Base-by-base conservation (phyloP, 1,284 basidiomycete species). In the Taiwanofungus camphoratus region DNA sequence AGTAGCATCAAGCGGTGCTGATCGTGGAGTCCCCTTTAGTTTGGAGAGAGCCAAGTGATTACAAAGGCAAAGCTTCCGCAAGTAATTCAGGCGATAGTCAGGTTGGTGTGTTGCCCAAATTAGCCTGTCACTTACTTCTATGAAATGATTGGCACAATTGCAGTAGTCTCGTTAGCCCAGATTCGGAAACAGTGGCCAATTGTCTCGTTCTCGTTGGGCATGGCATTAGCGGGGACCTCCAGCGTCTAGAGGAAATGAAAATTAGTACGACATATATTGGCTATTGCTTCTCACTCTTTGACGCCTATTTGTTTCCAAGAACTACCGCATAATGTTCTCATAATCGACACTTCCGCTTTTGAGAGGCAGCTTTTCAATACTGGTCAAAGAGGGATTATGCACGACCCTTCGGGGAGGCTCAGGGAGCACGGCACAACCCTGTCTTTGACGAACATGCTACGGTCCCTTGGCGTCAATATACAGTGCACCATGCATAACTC, bases 181-280 rank as follows among this genome's bases (percentile, higher is more conserved):
- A 91, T 55, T 82, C 80, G 4, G 88, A 92, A 54, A 81, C 75
- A 3, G 61, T 70, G 0, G 58, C 83, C 24, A 92, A 92, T 59
- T 73, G 70, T 5, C 77, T 92, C 31, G 79, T 92, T 19, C 69
- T 92, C 3, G 73, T 92, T n/a, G 79, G 72, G 2, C 79, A 89
- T 51, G 84, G 85, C 21, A 63, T 76, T 31, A 62, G 64, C 33
- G 69, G 70, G 4, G 72, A 79, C 49, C 60, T 87, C 13, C 65
- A 74, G 21, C 70, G 76, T 13, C 65, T 88, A 32, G 80, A 85
- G 43, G 83, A 87, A 38, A 78, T 87, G 73, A 79, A 77, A 61
- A 84, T 87, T 53, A 82, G 85, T 87, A 55, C 55, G 80, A 64
- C 34, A 26, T 26, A 31, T 27, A 34, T 46, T 41, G 12, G 16